Percentiles rank a stretch among this genome's conserved stretches.
Evolutionary conservation across 2,329 filamentous ascomycete genomes (phyloP).

Genomic region (Botryotinia globosa): DNA sequence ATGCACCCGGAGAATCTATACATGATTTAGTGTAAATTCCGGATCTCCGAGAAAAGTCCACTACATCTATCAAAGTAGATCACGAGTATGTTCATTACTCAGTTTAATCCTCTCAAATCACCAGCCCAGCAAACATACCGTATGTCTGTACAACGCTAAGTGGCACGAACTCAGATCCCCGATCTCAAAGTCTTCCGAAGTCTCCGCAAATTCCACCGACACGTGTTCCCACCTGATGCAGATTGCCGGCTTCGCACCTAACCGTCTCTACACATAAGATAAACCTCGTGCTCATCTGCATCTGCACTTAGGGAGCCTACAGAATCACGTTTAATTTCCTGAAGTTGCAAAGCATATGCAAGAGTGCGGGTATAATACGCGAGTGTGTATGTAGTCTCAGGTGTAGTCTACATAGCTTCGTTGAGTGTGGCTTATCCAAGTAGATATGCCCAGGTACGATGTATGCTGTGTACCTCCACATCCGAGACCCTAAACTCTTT

Average conservation of each 20-base stretch:
- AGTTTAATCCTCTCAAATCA: not conserved
- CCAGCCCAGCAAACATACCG: not conserved
- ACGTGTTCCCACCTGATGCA: constrained; percentile 19
- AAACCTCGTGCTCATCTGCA: constrained; percentile 18
- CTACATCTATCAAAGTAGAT: not conserved
- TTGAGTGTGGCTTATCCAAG: constrained; percentile 3
- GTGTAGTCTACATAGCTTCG: not conserved
- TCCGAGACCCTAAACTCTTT: constrained; percentile 7
- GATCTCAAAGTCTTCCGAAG: constrained; percentile 11
- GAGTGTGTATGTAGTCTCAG: not conserved
- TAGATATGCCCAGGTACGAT: constrained; percentile 7
- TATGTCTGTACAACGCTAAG: constrained; percentile 7
- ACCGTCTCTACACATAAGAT: constrained; percentile 14
- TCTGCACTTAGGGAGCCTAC: constrained; percentile 8
- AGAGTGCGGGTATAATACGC: not conserved
- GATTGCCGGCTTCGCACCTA: constrained; percentile 18
- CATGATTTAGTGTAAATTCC: not conserved
- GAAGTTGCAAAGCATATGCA: constrained; percentile 12
- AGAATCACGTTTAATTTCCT: constrained; percentile 21
- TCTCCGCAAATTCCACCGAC: constrained; percentile 14
- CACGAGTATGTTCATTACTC: not conserved
- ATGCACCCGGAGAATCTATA: not conserved
- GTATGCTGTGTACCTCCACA: constrained; percentile 9
- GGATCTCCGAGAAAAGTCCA: constrained; percentile 1
- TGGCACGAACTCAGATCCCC: constrained; percentile 11